Evolutionary conservation across 116 monocot species (phyloP).

Genomic region (Thalassia testudinum): DNA sequence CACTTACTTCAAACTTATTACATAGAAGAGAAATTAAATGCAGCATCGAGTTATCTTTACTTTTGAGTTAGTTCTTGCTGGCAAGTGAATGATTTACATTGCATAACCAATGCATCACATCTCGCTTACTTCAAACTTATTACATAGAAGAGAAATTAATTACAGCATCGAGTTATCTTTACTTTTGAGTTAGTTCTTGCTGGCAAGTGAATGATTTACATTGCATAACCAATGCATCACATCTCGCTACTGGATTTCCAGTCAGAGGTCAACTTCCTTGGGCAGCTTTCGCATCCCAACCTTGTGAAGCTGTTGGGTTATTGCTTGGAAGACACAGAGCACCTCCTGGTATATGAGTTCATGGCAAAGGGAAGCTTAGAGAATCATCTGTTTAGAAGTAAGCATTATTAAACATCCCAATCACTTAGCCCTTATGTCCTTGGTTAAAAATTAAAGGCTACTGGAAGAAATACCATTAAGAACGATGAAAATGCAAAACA

Average conservation of each 20-base stretch:
- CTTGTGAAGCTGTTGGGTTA: constrained; percentile 26
- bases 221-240: not conserved
- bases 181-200: not conserved
- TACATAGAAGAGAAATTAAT: not conserved
- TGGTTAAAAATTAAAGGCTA: no score
- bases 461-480: no score
- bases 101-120: not conserved
- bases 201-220: not conserved
- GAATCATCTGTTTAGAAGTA: constrained; percentile 26
- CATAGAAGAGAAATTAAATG: not conserved
- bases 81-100: not conserved
- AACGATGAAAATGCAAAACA: no score
- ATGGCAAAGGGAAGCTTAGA: constrained; percentile 31
- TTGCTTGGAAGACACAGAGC: constrained; percentile 23
- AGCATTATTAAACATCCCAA: no score
- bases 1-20: no score
- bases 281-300: constrained; percentile 21
- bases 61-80: not conserved
- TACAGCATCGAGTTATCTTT: not conserved
- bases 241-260: constrained; percentile 1
- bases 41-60: not conserved
- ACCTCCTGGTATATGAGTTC: constrained; percentile 25
- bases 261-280: constrained; percentile 28
- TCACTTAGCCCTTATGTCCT: no score
- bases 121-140: no score